phyloP scores from a whole-genome alignment of 495 filamentous ascomycete genomes.

The Penicillium psychrofluorescens region DNA sequence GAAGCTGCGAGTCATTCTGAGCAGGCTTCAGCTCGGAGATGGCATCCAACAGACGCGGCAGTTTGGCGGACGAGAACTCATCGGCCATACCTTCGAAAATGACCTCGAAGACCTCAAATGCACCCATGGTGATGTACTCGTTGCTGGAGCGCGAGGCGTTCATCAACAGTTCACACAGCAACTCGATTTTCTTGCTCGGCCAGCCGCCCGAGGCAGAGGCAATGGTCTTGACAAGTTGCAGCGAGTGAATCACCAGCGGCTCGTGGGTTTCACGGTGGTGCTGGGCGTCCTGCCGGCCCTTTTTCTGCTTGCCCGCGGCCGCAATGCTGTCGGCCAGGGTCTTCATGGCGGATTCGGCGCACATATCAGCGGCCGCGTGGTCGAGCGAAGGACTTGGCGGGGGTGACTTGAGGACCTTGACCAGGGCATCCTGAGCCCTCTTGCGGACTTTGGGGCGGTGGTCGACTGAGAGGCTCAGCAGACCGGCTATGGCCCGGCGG shows the following conservation, averaged over 20 bases:
- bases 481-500: constrained; percentile 79
- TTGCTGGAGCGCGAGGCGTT: constrained; percentile 81
- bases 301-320: constrained; percentile 58
- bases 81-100: constrained; percentile 88
- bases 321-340: constrained; percentile 63
- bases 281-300: constrained; percentile 41
- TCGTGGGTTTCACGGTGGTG: constrained; percentile 51
- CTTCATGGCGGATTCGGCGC: constrained; percentile 78
- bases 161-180: constrained; percentile 80
- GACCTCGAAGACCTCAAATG: constrained; percentile 94
- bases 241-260: constrained; percentile 77
- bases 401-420: constrained; percentile 69
- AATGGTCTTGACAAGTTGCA: constrained; percentile 85
- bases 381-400: constrained; percentile 87
- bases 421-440: constrained; percentile 83
- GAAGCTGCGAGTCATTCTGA: constrained; percentile 81
- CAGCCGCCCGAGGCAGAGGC: constrained; percentile 82
- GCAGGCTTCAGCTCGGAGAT: constrained; percentile 86
- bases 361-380: constrained; percentile 92
- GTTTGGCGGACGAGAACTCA: constrained; percentile 76
- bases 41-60: constrained; percentile 77
- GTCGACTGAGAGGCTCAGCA: constrained; percentile 76
- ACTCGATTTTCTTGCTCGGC: constrained; percentile 94
- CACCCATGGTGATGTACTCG: constrained; percentile 89
- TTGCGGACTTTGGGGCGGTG: constrained; percentile 92